These are phyloP conservation scores for Lepraria neglecta DNA, from an alignment of 495 filamentous ascomycete species.

Conservation along the genomic window DNA sequence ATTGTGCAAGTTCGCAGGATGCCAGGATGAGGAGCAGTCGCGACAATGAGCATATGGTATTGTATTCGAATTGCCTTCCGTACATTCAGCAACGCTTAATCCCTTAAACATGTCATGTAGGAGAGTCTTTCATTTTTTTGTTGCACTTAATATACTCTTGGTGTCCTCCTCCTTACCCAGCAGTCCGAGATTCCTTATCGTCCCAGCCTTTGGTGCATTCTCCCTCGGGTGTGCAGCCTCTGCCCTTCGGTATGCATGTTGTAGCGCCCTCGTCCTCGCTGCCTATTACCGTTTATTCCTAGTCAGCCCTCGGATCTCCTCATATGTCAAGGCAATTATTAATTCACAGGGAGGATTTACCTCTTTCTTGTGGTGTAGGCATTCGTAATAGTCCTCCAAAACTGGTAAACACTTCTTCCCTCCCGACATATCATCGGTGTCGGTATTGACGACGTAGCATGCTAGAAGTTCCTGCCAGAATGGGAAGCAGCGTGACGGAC, in stretches of 20 bases:
- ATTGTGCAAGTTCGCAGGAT: too few relatives aligned
- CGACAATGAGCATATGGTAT: too few relatives aligned
- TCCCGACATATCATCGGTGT: slow-evolving; percentile 63
- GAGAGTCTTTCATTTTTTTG: not conserved
- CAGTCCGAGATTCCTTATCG: slow-evolving; percentile 78
- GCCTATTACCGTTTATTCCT: slow-evolving; percentile 46
- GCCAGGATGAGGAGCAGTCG: too few relatives aligned
- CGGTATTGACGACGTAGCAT: slow-evolving; percentile 82
- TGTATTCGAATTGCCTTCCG: not conserved
- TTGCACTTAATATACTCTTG: slow-evolving; percentile 49
- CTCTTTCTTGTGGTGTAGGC: slow-evolving; percentile 97
- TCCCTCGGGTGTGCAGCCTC: slow-evolving; percentile 70
- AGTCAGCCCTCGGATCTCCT: slow-evolving; percentile 18
- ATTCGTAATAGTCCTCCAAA: slow-evolving; percentile 96
- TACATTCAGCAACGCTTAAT: not conserved
- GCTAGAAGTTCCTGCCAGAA: slow-evolving; percentile 96
- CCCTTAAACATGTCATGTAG: not conserved
- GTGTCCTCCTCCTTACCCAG: slow-evolving; percentile 76
- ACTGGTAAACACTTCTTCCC: slow-evolving; percentile 86
- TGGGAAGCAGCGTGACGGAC: slow-evolving; percentile 86
- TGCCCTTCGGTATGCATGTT: slow-evolving; percentile 80
- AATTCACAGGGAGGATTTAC: slow-evolving; percentile 43
- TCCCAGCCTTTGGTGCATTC: slow-evolving; percentile 63
- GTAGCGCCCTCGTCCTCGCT: slow-evolving; percentile 67
- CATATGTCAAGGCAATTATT: not conserved